Base-by-base conservation (phyloP, 2,329 filamentous ascomycete genomes). In the Diplodia corticola region DNA sequence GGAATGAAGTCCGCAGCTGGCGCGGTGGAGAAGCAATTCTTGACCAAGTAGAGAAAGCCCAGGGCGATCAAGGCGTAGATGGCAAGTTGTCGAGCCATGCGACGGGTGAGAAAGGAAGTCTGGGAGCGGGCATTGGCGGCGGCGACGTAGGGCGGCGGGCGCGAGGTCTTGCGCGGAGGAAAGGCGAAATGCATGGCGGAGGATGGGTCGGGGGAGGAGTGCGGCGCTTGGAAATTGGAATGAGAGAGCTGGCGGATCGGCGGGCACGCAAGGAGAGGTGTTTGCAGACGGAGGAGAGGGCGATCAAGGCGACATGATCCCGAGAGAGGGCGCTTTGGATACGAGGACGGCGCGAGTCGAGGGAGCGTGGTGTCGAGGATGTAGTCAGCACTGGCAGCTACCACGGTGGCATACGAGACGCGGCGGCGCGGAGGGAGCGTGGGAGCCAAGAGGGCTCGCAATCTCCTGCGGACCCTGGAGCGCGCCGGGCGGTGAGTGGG, bases 141-240 rank as follows among this genome's bases (percentile, higher is more conserved):
- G 12, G 63, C 83, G 70, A 84, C 84, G 79, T 91, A 94, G 33
- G 89, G 88, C 70, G 88, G 87, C 70, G 90, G 87, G 75, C 90
- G 88, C 70, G 91, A 94, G 74, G 86, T 88, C 81, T 94, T 96
- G 78, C 93, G 90, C 73, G 92, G 87, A 65, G 93, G 93, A 73
- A 96, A 89, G 69, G 93, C 92, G 83, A 94, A 93, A 78, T 97
- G 93, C 92, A 97, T 81, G 67, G 69, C 95, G 71, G 72, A 12
- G 33, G 55, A 35, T 15, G 24, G 22, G 37, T 40, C 48, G 30
- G 33, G 57, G 22, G 22, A 46, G 54, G 44, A 40, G 37, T 46
- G 37, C 30, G 20, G 26, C 33, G 46, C 30, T 22, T n/a, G 63
- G 44, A 57, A 28, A 54, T 40, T 30, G 51, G 61, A 57, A 30